These are phyloP conservation scores for Lablab purpureus DNA, from an alignment of 306 rosid genomes.

Conservation along the genomic window DNA sequence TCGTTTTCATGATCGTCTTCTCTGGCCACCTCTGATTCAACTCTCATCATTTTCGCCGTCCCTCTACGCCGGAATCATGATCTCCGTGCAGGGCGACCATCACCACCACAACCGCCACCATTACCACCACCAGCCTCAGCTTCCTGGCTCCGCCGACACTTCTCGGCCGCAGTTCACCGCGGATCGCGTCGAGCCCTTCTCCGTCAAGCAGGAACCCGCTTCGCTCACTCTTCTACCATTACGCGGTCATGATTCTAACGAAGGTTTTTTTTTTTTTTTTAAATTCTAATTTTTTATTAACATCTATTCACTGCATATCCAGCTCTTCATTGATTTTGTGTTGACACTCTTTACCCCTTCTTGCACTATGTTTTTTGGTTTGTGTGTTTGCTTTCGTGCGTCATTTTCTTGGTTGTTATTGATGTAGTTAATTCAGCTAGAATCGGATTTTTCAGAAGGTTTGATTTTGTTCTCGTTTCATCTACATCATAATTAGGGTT, in stretches of 20 bases:
- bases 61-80: constrained; percentile 53
- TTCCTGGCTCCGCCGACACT: constrained; percentile 43
- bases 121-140: constrained; percentile 58
- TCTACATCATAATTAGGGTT: constrained; percentile 39
- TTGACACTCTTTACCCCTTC: neutral
- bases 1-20: constrained; percentile 44
- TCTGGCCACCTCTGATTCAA: constrained; percentile 39
- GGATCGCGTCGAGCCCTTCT: constrained; percentile 57
- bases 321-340: neutral
- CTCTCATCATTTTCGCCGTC: neutral
- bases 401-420: neutral
- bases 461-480: constrained; percentile 23
- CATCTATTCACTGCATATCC: neutral
- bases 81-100: constrained; percentile 80
- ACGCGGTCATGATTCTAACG: constrained; percentile 56
- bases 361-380: neutral
- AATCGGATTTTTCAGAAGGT: neutral
- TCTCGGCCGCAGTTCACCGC: constrained; percentile 43
- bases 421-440: constrained; percentile 10
- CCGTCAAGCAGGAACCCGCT: constrained; percentile 53
- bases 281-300: neutral
- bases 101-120: constrained; percentile 50
- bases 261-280: constrained; percentile 58
- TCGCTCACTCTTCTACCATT: constrained; percentile 53
- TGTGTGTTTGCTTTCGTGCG: neutral